Percentiles rank a stretch among this genome's conserved stretches.
Evolutionary conservation across 139 green algal genomes (phyloP).

Genomic region (Chlamydomonas sp.): DNA sequence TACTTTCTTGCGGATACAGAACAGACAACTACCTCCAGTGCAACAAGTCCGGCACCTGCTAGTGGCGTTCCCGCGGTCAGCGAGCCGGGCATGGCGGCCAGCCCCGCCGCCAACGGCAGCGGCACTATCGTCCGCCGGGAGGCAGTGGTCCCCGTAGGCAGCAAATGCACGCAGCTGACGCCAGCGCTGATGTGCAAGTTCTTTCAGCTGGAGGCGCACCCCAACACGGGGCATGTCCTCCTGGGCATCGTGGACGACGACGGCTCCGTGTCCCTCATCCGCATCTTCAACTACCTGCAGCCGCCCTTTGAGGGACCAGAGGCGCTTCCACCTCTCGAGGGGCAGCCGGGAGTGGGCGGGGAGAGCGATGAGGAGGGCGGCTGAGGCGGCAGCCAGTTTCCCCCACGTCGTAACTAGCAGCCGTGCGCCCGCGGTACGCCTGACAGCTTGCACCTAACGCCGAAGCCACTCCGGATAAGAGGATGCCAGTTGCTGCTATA

Average conservation of each 20-base stretch:
- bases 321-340: constrained; percentile 27
- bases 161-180: constrained; percentile 38
- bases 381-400: too few species aligned
- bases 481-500: too few species aligned
- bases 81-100: neutral
- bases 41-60: neutral
- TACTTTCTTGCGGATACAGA: constrained; percentile 45
- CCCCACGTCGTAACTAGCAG: too few species aligned
- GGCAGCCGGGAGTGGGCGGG: neutral
- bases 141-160: constrained; percentile 52
- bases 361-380: constrained; percentile 17
- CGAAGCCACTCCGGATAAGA: too few species aligned
- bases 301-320: constrained; percentile 55
- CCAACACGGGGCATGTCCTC: constrained; percentile 35
- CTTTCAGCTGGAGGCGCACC: constrained; percentile 31
- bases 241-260: constrained; percentile 58
- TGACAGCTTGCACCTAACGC: too few species aligned
- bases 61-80: neutral
- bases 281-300: constrained; percentile 53
- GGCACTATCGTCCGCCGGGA: constrained; percentile 14
- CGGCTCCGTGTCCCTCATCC: constrained; percentile 47
- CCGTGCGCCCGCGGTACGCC: too few species aligned
- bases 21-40: neutral
- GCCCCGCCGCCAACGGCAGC: neutral
- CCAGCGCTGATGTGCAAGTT: constrained; percentile 18